phyloP scores from a whole-genome alignment of 208 protist species.

The Endotrypanum monterogeii region DNA sequence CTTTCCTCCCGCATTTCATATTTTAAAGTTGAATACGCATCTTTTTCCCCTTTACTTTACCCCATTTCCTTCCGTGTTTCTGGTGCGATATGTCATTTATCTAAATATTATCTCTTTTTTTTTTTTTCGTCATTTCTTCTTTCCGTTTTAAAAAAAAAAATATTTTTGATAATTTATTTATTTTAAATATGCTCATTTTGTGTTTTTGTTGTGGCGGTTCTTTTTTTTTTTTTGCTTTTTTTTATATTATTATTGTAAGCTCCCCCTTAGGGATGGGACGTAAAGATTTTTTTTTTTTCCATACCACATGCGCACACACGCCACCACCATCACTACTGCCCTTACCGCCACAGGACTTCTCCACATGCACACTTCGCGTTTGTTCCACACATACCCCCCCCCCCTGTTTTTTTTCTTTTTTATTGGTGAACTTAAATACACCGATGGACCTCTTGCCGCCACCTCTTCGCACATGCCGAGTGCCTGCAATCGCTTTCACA shows the following conservation, averaged over 20 bases:
- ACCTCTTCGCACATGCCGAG: not conserved
- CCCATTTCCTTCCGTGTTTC: not conserved
- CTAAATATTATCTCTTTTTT: not conserved
- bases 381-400: not conserved
- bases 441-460: not conserved
- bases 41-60: not conserved
- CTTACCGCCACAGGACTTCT: not conserved
- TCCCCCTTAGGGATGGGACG: too few species aligned
- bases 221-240: too few species aligned
- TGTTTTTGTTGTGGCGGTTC: too few species aligned
- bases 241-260: too few species aligned
- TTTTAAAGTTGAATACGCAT: too few species aligned
- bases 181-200: too few species aligned
- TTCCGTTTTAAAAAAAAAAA: not conserved
- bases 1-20: too few species aligned
- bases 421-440: not conserved
- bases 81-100: not conserved
- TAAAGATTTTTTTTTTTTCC: too few species aligned
- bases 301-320: not conserved
- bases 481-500: not conserved
- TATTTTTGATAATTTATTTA: too few species aligned
- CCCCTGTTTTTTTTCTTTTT: constrained; percentile 4
- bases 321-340: not conserved
- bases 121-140: not conserved
- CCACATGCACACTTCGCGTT: not conserved